These are phyloP conservation scores for Solanum sejunctum DNA, from an alignment of 257 asterid genomes.

Conservation along the genomic window DNA sequence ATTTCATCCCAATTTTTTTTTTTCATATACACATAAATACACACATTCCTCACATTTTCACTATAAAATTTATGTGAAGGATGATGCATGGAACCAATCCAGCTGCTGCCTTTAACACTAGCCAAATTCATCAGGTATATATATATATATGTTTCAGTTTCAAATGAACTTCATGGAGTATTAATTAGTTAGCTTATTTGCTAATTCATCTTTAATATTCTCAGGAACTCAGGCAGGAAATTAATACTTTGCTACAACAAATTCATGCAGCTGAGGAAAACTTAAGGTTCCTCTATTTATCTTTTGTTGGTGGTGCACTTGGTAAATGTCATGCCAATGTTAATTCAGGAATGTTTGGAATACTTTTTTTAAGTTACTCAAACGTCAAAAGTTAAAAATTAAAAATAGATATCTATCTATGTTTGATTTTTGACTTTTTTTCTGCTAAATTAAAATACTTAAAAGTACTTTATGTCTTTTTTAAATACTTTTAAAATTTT, in stretches of 20 bases:
- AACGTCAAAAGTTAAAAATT: no score
- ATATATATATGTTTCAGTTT: background rate
- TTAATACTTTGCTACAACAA: background rate
- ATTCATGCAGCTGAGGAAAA: slow-evolving; percentile 5
- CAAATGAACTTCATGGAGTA: background rate
- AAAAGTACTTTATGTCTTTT: no score
- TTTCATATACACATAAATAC: background rate
- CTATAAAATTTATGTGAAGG: background rate
- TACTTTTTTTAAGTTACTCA: no score
- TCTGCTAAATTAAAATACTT: no score
- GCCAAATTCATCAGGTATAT: background rate
- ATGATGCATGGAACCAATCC: background rate
- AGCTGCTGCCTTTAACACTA: background rate
- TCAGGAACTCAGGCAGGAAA: slow-evolving; percentile 5
- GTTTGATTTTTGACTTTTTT: no score
- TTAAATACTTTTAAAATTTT: no score
- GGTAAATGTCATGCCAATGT: background rate
- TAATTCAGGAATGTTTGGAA: background rate
- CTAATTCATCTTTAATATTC: background rate
- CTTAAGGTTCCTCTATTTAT: background rate
- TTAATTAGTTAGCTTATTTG: background rate
- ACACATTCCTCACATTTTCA: background rate
- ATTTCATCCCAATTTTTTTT: background rate
- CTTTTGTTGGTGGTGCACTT: background rate
- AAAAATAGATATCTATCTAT: no score